Percentiles rank a stretch among this genome's conserved stretches.
Conservation (phyloP, 2,329 filamentous ascomycete genomes). For the Tolypocladium ovalisporum region DNA sequence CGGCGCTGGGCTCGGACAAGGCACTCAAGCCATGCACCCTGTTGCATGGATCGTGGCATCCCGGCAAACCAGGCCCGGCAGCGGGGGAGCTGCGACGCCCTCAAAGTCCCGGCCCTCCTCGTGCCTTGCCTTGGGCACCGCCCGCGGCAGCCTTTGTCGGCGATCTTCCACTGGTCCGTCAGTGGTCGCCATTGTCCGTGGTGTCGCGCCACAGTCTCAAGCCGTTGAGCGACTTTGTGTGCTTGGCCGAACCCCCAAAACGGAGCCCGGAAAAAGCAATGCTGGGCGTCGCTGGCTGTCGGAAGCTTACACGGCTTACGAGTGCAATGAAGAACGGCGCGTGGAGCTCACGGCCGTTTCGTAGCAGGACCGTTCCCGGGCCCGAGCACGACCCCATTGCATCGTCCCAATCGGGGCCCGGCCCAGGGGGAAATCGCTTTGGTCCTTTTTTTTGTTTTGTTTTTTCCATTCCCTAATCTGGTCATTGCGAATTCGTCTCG, state of each 20-base stretch:
- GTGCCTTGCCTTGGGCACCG: neutral
- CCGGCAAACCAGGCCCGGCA: neutral
- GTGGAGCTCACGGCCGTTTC: neutral
- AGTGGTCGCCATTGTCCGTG: neutral
- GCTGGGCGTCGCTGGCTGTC: neutral
- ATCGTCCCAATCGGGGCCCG: neutral
- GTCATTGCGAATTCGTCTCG: neutral
- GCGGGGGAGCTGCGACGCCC: neutral
- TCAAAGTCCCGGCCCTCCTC: neutral
- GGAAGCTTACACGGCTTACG: neutral
- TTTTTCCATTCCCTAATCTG: neutral
- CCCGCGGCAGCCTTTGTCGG: no score
- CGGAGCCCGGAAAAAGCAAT: neutral
- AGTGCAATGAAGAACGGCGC: neutral
- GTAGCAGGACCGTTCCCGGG: neutral
- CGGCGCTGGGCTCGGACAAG: neutral
- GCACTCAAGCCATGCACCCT: neutral
- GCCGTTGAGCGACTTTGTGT: neutral
- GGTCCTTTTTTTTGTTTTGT: neutral
- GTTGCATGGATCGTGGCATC: neutral
- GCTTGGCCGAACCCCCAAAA: neutral
- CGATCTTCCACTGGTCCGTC: neutral
- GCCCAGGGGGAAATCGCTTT: neutral
- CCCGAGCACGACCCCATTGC: neutral
- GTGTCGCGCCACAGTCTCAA: neutral